Conservation (phyloP, 176 grass and related monocot species). For the Rhynchospora tenuis region DNA sequence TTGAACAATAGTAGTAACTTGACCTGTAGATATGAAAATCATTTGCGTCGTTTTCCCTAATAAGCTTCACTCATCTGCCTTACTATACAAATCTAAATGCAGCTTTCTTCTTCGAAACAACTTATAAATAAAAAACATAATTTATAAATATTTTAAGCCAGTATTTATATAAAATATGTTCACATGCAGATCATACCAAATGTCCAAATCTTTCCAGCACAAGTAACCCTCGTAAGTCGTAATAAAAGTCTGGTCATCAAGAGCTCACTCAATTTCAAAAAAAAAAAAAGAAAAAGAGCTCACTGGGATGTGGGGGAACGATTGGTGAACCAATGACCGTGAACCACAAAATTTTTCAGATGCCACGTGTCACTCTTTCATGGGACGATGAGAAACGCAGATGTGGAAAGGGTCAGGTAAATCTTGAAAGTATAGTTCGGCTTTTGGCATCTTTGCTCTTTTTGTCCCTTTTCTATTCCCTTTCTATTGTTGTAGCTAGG, state of each 20-base stretch:
- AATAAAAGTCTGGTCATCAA: background rate
- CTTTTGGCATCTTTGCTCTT: conserved; percentile 7
- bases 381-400: background rate
- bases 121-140: background rate
- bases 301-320: background rate
- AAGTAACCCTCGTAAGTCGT: too few species aligned
- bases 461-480: background rate
- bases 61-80: background rate
- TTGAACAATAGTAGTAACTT: background rate
- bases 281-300: too few species aligned
- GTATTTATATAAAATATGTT: background rate
- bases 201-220: background rate
- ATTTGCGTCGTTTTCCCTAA: background rate
- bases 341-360: background rate
- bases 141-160: background rate
- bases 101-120: background rate
- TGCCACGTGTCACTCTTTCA: background rate
- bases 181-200: background rate
- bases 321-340: background rate
- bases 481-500: background rate
- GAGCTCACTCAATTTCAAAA: too few species aligned
- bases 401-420: background rate
- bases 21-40: background rate
- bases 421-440: background rate
- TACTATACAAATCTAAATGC: background rate